Conservation (phyloP, 2,329 filamentous ascomycete species). For the Phaeosphaeria sp. region DNA sequence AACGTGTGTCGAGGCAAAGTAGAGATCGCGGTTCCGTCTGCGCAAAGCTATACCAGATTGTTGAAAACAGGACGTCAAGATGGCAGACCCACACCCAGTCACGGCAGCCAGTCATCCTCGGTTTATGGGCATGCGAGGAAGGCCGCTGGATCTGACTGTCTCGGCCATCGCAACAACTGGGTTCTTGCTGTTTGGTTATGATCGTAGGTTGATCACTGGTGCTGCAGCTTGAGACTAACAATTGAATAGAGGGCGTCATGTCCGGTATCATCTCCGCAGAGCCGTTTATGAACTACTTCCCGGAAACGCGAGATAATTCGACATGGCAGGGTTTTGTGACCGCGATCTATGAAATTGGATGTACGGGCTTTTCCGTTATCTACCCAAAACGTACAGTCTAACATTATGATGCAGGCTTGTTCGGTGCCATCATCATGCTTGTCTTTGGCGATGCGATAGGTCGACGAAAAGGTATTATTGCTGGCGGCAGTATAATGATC, state of each 20-base stretch:
- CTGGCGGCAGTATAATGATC: constrained; percentile 52
- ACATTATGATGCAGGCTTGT: constrained; percentile 20
- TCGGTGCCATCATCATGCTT: constrained; percentile 50
- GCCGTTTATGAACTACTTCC: constrained; percentile 47
- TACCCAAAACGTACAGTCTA: background rate
- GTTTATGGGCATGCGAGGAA: constrained; percentile 39
- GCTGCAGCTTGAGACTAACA: background rate
- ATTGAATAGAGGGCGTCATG: constrained; percentile 42
- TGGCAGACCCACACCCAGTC: constrained; percentile 14
- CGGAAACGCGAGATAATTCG: constrained; percentile 48
- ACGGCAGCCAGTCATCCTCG: constrained; percentile 21
- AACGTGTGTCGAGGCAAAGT: background rate
- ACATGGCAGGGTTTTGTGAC: constrained; percentile 60
- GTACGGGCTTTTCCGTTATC: constrained; percentile 11
- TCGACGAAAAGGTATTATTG: constrained; percentile 52
- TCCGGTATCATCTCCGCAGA: constrained; percentile 45
- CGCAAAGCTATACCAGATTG: background rate
- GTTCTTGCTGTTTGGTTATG: constrained; percentile 42
- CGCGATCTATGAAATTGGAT: constrained; percentile 61
- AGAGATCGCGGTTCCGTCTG: background rate
- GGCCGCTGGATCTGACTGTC: constrained; percentile 33
- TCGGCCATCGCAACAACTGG: constrained; percentile 40
- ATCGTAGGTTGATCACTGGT: constrained; percentile 20
- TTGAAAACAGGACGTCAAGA: constrained; percentile 4
- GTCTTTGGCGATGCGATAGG: constrained; percentile 51